phyloP scores from a whole-genome alignment of 2,329 filamentous ascomycete species.

The Stagonosporopsis tanaceti region DNA sequence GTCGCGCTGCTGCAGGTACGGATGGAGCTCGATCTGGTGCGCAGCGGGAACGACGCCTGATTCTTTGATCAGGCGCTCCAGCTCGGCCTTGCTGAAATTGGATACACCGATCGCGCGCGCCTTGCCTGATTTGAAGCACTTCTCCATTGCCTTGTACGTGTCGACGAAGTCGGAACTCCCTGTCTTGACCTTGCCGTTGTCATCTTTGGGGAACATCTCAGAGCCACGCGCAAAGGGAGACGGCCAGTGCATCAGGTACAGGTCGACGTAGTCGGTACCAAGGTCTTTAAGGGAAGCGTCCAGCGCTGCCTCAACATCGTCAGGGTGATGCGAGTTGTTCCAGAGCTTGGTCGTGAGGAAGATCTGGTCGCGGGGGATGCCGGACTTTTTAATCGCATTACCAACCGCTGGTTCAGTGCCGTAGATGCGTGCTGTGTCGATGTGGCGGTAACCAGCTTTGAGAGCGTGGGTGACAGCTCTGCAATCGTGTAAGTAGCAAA shows the following conservation, averaged over 20 bases:
- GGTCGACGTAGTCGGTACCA: conserved; percentile 85
- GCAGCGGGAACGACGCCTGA: conserved; percentile 39
- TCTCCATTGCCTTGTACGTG: conserved; percentile 53
- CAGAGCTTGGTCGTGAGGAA: conserved; percentile 78
- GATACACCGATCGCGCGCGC: conserved; percentile 43
- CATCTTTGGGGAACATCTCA: conserved; percentile 64
- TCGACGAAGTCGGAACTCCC: conserved; percentile 40
- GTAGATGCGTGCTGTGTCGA: conserved; percentile 41
- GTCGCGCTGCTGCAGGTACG: conserved; percentile 38
- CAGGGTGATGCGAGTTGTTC: conserved; percentile 82
- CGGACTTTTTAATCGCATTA: conserved; percentile 42
- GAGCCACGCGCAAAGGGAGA: conserved; percentile 78
- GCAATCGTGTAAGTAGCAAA: neutral
- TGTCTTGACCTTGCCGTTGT: conserved; percentile 30
- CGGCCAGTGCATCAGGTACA: conserved; percentile 83
- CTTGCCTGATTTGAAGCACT: conserved; percentile 45
- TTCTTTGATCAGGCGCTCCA: conserved; percentile 63
- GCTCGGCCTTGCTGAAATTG: conserved; percentile 44
- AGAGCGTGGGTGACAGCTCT: conserved; percentile 50
- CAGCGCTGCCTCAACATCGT: conserved; percentile 73
- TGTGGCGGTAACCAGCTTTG: conserved; percentile 41
- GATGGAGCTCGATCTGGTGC: conserved; percentile 45
- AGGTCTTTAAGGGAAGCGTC: conserved; percentile 78
- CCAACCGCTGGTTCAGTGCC: conserved; percentile 37
- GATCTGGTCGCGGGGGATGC: conserved; percentile 50